Conservation (phyloP, 2,329 filamentous ascomycete genomes). For the Byssoonygena ceratinophila region DNA sequence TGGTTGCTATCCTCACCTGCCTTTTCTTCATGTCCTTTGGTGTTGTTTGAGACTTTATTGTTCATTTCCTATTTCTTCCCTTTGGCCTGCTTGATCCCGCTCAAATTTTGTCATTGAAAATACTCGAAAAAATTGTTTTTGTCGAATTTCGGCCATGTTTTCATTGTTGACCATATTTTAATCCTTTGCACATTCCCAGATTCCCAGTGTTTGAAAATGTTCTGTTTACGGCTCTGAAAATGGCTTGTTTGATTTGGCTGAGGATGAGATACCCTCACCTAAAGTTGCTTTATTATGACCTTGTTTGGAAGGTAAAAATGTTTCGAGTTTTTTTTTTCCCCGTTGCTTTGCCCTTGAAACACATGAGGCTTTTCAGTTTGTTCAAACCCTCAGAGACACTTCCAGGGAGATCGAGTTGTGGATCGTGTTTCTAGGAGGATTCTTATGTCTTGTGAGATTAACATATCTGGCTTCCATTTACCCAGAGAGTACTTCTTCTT, state of each 20-base stretch:
- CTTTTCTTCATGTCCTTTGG: not conserved
- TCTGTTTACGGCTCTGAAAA: constrained; percentile 3
- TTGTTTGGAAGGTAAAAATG: constrained; percentile 4
- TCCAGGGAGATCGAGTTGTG: not conserved
- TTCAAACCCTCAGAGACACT: not conserved
- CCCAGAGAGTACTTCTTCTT: not conserved
- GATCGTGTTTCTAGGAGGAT: not conserved
- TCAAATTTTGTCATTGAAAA: not conserved
- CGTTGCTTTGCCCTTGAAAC: not conserved
- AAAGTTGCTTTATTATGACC: not conserved
- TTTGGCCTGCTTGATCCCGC: not conserved
- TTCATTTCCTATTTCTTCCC: not conserved
- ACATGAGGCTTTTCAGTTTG: not conserved
- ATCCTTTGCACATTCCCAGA: constrained; percentile 1
- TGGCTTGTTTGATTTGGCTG: constrained; percentile 7
- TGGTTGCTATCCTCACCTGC: not conserved
- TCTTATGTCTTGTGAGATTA: constrained; percentile 5
- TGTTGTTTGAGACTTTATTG: not conserved
- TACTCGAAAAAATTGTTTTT: constrained; percentile 1
- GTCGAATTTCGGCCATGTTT: not conserved
- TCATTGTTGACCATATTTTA: not conserved
- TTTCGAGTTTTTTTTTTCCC: not conserved
- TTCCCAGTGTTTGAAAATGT: not conserved
- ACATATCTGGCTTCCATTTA: not conserved
- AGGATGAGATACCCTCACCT: constrained; percentile 10